These are phyloP conservation scores for Hypoxylon cercidicola DNA, from an alignment of 495 filamentous ascomycete species.

Conservation along the genomic window DNA sequence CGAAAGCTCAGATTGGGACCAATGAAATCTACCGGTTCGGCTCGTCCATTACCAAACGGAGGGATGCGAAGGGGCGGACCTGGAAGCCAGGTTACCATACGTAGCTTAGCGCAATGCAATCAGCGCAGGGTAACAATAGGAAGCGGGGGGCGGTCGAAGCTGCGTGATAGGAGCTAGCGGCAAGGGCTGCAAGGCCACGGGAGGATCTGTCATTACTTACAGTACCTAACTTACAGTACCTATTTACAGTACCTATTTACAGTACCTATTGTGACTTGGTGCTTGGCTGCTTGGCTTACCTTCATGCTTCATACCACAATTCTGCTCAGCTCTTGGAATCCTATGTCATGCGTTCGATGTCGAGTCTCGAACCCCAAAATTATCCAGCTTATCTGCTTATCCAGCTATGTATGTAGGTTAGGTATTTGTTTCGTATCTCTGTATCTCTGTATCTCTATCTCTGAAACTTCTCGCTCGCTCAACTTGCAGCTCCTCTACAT, in stretches of 20 bases:
- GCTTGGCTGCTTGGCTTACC: too few species aligned
- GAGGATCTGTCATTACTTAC: constrained; percentile 43
- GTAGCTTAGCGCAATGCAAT: constrained; percentile 34
- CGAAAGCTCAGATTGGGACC: constrained; percentile 39
- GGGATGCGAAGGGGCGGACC: constrained; percentile 35
- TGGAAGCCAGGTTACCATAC: constrained; percentile 30
- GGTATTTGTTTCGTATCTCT: background rate
- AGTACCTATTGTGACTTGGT: too few species aligned
- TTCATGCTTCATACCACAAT: constrained; percentile 7
- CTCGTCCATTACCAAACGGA: constrained; percentile 44
- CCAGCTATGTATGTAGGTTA: background rate
- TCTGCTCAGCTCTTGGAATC: constrained; percentile 36
- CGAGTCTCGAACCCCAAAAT: constrained; percentile 4
- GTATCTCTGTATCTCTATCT: too few species aligned
- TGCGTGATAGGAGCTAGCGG: constrained; percentile 27
- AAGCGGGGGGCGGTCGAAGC: constrained; percentile 35
- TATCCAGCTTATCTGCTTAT: too few species aligned
- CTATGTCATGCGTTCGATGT: constrained; percentile 33
- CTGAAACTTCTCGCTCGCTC: too few species aligned
- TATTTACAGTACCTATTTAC: too few species aligned
- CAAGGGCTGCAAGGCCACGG: constrained; percentile 40
- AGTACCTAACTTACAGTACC: constrained; percentile 7
- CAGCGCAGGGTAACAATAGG: constrained; percentile 36
- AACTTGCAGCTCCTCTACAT: constrained; percentile 28
- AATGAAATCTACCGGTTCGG: constrained; percentile 37